Evolutionary conservation across 345 rosid species (phyloP), one percentile per base, ranked within the genome.

Genomic region (Syzygium aqueum): DNA sequence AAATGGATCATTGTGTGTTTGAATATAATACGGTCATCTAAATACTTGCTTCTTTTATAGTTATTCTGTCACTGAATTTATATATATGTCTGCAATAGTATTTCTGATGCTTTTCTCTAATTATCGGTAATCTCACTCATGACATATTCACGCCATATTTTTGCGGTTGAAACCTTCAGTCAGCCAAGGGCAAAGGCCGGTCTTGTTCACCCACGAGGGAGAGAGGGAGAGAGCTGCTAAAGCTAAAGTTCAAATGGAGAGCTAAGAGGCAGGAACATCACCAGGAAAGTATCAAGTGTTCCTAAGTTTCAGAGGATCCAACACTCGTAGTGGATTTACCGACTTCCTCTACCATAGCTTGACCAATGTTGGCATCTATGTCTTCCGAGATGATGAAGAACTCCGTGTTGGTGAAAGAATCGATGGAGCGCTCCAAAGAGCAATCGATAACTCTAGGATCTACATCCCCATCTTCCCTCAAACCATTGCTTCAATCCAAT

Each of bases 381-480:
- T 73, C 84, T 86, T 86, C 33, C 65, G 4, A 13, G 87, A 86
- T 61, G 8, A n/a, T 22, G 87, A 86, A 51, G 50, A 86, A 0
- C 87, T 46, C 46, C 51, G 17, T 21, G 56, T 86, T 37, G 84
- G 84, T 27, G 84, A 67, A 50, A 73, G 51, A 49, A 86, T 86
- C 7, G 8, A 52, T 0, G 16, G 3, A 25, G 53, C 16, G 10
- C 77, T 86, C 8, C 33, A 49, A 4, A 78, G 73, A 27, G 87
- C 61, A 5, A 86, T 67, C 51, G 25, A 19, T 12, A 23, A 23
- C 3, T 67, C 87, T 50, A 21, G 19, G 84, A 50, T 86, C 28
- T 86, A 25, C 84, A 86, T 86, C 14, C 87, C 87, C 51, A 13
- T 67, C 84, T 86, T 67, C 87, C 67, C 87, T 23, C 21, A 13